Evolutionary conservation across 2,329 filamentous ascomycete genomes (phyloP).

Genomic region (Ceratocystis variospora): DNA sequence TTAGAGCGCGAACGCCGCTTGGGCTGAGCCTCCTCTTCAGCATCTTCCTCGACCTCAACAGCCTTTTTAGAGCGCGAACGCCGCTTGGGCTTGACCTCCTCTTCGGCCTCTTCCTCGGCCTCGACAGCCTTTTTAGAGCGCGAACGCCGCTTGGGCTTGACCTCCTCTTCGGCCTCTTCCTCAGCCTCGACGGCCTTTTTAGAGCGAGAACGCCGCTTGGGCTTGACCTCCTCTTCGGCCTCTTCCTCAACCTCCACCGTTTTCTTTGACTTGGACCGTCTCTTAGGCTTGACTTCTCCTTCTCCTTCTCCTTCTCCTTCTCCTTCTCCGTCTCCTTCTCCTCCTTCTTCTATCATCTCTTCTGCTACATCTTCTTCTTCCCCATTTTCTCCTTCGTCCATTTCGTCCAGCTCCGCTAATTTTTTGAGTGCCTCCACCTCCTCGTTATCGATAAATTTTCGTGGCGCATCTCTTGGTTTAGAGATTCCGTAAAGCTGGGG

Average conservation of each 20-base stretch:
- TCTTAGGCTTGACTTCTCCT: not conserved
- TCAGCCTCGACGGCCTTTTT: not conserved
- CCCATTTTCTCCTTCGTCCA: not conserved
- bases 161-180: not conserved
- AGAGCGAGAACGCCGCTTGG: not conserved
- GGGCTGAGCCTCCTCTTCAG: not conserved
- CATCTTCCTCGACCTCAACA: not conserved
- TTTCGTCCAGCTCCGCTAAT: not conserved
- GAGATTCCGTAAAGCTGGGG: conserved; percentile 10
- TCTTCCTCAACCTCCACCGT: not conserved
- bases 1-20: not conserved
- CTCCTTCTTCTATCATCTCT: not conserved
- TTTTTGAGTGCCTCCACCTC: not conserved
- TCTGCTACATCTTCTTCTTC: not conserved
- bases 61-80: not conserved
- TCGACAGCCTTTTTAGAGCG: not conserved
- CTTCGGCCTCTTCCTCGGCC: not conserved
- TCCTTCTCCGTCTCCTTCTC: not conserved
- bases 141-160: not conserved
- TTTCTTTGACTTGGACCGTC: not conserved
- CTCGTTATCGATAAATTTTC: not conserved
- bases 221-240: not conserved
- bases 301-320: not conserved
- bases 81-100: not conserved
- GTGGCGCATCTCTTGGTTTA: not conserved